Evolutionary conservation across 495 filamentous ascomycete species (phyloP).

Genomic region (Terfezia boudieri): DNA sequence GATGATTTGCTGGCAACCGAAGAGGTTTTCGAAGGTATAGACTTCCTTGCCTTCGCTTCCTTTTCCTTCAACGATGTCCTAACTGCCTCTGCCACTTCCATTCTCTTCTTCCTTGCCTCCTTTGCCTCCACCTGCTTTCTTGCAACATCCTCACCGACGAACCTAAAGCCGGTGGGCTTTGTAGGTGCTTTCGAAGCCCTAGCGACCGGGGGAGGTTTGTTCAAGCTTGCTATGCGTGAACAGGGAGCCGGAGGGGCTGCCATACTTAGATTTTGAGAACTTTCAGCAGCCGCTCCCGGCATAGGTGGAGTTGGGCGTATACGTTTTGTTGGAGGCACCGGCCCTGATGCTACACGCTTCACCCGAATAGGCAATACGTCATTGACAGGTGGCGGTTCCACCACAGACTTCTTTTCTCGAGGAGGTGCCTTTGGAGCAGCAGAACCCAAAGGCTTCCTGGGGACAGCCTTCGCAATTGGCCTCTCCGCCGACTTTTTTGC

Average conservation of each 20-base stretch:
- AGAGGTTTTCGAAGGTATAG: background rate
- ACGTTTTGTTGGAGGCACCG: constrained; percentile 12
- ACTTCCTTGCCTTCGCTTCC: background rate
- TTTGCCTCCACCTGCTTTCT: constrained; percentile 42
- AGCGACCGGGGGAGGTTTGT: constrained; percentile 4
- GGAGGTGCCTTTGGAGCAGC: background rate
- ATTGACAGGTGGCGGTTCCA: background rate
- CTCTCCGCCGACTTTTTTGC: too few species aligned
- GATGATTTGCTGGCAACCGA: background rate
- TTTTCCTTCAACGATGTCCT: background rate
- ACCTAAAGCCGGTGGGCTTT: constrained; percentile 35
- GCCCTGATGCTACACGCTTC: background rate
- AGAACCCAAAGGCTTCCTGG: background rate
- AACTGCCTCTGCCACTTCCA: constrained; percentile 31
- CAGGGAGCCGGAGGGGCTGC: background rate
- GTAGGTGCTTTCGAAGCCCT: constrained; percentile 41
- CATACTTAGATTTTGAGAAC: too few species aligned
- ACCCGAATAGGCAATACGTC: background rate
- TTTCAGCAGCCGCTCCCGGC: too few species aligned
- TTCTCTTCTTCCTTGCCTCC: constrained; percentile 38
- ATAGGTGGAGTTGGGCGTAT: constrained; percentile 21
- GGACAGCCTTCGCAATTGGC: background rate
- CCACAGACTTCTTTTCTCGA: background rate
- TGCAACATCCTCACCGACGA: constrained; percentile 52
- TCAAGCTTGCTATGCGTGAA: background rate